Conservation (phyloP, 2,329 filamentous ascomycete genomes). For the Eurotiales sp. region DNA sequence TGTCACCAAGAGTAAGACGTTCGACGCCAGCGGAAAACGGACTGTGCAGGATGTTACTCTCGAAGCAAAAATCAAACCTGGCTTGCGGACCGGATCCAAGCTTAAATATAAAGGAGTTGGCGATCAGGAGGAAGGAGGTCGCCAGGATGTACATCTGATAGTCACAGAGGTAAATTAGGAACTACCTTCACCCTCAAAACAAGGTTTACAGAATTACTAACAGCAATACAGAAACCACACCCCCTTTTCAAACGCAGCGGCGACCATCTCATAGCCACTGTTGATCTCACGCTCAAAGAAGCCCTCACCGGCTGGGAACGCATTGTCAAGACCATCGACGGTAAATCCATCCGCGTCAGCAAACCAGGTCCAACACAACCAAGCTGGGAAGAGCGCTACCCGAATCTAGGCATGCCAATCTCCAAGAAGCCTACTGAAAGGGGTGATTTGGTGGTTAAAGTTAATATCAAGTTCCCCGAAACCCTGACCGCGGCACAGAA, state of each 20-base stretch:
- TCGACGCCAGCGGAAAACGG: constrained; percentile 77
- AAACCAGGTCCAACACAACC: constrained; percentile 83
- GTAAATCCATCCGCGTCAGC: constrained; percentile 74
- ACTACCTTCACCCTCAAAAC: neutral
- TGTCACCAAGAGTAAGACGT: constrained; percentile 96
- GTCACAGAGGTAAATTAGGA: constrained; percentile 80
- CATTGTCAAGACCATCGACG: constrained; percentile 90
- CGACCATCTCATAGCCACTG: constrained; percentile 74
- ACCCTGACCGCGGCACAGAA: constrained; percentile 75
- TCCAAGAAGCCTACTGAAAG: constrained; percentile 82
- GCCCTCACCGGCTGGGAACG: constrained; percentile 89
- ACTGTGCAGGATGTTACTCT: constrained; percentile 84
- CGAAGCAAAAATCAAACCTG: constrained; percentile 92
- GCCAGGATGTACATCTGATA: constrained; percentile 93
- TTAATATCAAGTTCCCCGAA: constrained; percentile 89
- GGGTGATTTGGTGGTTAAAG: constrained; percentile 83
- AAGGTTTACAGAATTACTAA: constrained; percentile 22
- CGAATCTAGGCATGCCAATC: constrained; percentile 87
- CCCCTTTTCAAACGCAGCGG: constrained; percentile 79
- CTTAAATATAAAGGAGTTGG: constrained; percentile 98
- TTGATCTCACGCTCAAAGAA: constrained; percentile 87
- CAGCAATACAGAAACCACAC: constrained; percentile 68
- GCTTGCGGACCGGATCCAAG: constrained; percentile 94
- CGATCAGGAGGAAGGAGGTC: constrained; percentile 92
- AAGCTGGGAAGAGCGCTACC: constrained; percentile 75